phyloP scores from a whole-genome alignment of 83 land plant genomes.

The Larix sibirica region DNA sequence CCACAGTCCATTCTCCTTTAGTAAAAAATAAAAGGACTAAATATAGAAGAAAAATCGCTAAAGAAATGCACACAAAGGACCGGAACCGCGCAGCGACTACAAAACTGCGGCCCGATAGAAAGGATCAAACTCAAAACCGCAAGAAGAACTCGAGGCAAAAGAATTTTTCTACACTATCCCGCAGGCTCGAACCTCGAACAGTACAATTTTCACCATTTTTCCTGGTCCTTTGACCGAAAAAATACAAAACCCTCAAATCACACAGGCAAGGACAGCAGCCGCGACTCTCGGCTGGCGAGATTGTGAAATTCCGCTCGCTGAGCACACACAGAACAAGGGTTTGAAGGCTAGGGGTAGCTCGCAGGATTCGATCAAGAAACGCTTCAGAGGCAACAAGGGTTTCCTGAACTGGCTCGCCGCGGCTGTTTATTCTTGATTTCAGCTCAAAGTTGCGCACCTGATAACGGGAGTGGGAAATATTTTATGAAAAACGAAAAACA shows the following conservation, averaged over 20 bases:
- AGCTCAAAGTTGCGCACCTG: constrained; percentile 4
- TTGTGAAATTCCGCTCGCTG: background rate
- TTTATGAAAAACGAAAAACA: background rate
- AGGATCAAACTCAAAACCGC: background rate
- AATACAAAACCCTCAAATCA: background rate
- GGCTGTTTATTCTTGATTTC: constrained; percentile 12
- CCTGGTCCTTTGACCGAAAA: background rate
- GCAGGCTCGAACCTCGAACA: constrained; percentile 12
- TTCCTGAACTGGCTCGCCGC: background rate
- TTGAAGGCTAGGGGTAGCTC: background rate
- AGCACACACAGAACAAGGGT: background rate
- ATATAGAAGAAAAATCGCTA: background rate
- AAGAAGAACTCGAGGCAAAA: background rate
- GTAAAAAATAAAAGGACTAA: background rate
- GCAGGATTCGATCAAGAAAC: background rate
- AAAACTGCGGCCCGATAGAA: too few species aligned
- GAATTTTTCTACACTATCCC: constrained; percentile 2
- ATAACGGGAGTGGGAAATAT: constrained; percentile 7
- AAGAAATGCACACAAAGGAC: background rate
- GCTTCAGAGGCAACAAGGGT: background rate
- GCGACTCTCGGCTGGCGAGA: too few species aligned
- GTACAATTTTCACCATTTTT: constrained; percentile 17
- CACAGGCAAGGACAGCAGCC: background rate
- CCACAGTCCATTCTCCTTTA: constrained; percentile 35
- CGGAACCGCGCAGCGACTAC: background rate